Evolutionary conservation across 805 yeast species (phyloP).

Genomic region (Brettanomyces custersianus): DNA sequence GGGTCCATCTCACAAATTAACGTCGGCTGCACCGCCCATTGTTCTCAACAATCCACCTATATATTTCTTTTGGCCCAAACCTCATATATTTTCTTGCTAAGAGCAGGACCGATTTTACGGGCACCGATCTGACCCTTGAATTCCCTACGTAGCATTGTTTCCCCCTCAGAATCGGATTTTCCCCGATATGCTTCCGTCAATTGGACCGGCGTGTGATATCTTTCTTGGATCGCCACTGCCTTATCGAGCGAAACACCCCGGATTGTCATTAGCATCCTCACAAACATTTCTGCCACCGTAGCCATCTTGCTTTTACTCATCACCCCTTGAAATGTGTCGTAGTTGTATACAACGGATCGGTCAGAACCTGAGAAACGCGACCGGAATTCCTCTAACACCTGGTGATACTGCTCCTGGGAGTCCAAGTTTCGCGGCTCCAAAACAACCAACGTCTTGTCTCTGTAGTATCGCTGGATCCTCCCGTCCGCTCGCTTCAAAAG

Average conservation of each 20-base stretch:
- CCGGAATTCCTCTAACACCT: conserved; percentile 33
- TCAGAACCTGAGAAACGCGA: conserved; percentile 7
- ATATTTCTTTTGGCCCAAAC: conserved; percentile 40
- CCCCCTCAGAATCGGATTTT: conserved; percentile 7
- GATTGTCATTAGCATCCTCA: conserved; percentile 68
- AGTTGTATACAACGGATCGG: conserved; percentile 34
- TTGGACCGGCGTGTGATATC: conserved; percentile 59
- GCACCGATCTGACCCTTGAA: conserved; percentile 37
- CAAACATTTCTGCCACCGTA: conserved; percentile 68
- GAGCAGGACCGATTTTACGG: conserved; percentile 40
- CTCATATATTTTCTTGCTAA: conserved; percentile 44
- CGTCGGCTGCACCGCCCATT: neutral
- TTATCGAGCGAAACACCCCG: conserved; percentile 80
- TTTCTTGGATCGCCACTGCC: conserved; percentile 66
- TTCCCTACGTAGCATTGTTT: conserved; percentile 3
- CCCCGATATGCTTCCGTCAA: conserved; percentile 42
- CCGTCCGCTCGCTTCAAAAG: conserved; percentile 45
- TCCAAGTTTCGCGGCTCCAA: conserved; percentile 41
- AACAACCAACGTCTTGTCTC: conserved; percentile 33
- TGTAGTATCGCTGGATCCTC: conserved; percentile 32
- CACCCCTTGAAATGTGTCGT: conserved; percentile 52
- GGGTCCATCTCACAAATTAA: too few species aligned
- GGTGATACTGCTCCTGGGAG: conserved; percentile 42
- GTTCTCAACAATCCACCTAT: too few species aligned
- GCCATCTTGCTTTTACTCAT: conserved; percentile 61